phyloP scores from a whole-genome alignment of 768 basidiomycete species.

The Russula lepida region DNA sequence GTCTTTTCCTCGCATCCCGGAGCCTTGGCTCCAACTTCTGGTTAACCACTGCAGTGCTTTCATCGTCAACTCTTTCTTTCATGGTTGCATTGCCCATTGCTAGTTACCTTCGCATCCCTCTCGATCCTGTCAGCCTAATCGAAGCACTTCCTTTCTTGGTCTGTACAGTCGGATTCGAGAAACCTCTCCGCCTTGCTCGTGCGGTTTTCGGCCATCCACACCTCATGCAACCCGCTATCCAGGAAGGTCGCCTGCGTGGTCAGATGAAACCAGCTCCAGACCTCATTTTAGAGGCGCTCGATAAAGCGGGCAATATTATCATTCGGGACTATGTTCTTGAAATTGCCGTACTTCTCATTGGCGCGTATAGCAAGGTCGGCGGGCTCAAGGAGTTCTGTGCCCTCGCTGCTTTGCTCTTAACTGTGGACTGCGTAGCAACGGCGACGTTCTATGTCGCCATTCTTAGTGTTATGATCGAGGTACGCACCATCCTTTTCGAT shows the following conservation, averaged over 20 bases:
- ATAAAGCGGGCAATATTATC: slow-evolving; percentile 70
- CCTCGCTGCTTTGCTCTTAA: slow-evolving; percentile 80
- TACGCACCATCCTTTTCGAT: slow-evolving; percentile 27
- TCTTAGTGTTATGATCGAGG: slow-evolving; percentile 94
- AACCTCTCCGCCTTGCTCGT: slow-evolving; percentile 84
- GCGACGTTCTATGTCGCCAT: slow-evolving; percentile 87
- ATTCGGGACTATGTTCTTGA: slow-evolving; percentile 92
- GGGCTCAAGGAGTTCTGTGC: slow-evolving; percentile 93
- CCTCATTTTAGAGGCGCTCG: slow-evolving; percentile 78
- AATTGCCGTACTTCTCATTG: slow-evolving; percentile 79
- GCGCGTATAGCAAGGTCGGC: slow-evolving; percentile 78
- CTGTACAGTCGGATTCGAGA: slow-evolving; percentile 97
- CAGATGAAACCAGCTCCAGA: slow-evolving; percentile 70
- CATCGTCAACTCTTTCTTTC: slow-evolving; percentile 75
- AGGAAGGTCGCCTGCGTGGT: slow-evolving; percentile 28
- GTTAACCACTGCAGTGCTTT: slow-evolving; percentile 68
- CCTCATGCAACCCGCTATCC: slow-evolving; percentile 25
- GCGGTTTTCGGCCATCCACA: slow-evolving; percentile 84
- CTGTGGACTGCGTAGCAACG: slow-evolving; percentile 79
- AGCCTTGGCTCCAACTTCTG: slow-evolving; percentile 72
- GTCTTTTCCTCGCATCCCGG: slow-evolving; percentile 81
- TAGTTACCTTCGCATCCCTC: slow-evolving; percentile 69
- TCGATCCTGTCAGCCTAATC: slow-evolving; percentile 88
- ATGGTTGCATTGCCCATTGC: slow-evolving; percentile 74
- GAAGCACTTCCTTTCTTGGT: slow-evolving; percentile 98